Base-by-base conservation (phyloP, 495 filamentous ascomycete species). In the Neurospora sp. region DNA sequence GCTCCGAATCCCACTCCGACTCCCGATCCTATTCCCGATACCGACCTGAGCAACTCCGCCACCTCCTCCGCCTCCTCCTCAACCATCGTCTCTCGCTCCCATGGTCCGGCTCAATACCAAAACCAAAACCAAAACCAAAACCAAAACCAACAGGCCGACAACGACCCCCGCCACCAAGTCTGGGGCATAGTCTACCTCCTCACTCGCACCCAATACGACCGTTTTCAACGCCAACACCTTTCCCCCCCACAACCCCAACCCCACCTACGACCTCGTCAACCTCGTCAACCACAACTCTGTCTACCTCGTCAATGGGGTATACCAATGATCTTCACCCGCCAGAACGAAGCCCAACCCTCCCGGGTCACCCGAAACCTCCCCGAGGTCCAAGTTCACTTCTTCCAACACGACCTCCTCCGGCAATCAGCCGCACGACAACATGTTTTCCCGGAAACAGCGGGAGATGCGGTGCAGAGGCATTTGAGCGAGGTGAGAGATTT, bases 121-220 rank as follows among this genome's bases (percentile, higher is more conserved):
- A 4, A 5, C 20, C 46, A 22, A 22, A 5, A 10, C 3, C 41
- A 44, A 18, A 9, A 44, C 16, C 46, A 22, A 22, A 4, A 5
- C 20, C 46, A 22, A 22, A 5, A 11, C 20, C 46, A 53, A 53
- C 10, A 59, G 7, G 20, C 7, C 10, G 27, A 16, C 14, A 65
- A 35, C 22, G 27, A 65, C 53, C 27, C 4, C 53, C 12, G 18
- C 20, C 9, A 27, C 27, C 53, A 79, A 31, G 82, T 85, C 35
- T 85, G 83, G 75, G 84, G 84, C 27, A 53, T 84, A 3, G 65
- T 84, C 5, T 85, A 84, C 68, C 75, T 72, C 27, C 72, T 85
- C 8, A 75, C 77, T 35, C 70, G 75, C 0, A 20, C 68, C 4
- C 6, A 79, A 75, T 73, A 82, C 83, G 65, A 79, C 80, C 1